A percentile compares a stretch with the other conserved stretches of the same genome.
phyloP scores from a whole-genome alignment of 495 filamentous ascomycete species.

The Massariosphaeria phaeospora region DNA sequence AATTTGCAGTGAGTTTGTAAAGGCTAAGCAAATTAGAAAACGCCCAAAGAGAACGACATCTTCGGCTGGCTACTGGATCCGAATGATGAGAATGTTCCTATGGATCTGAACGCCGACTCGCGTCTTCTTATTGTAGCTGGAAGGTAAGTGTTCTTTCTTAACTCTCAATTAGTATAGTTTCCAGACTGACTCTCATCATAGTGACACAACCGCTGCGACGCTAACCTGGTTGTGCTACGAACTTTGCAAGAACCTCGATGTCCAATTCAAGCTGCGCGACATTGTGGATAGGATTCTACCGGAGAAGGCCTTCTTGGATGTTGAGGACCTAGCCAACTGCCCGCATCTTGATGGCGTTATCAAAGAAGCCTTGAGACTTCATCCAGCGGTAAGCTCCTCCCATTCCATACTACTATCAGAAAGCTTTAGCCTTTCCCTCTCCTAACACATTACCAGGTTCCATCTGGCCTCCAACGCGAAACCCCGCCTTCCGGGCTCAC shows the following conservation, averaged over 20 bases:
- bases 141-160: constrained; percentile 5
- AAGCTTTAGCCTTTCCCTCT: neutral
- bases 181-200: constrained; percentile 1
- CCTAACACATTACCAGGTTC: constrained; percentile 9
- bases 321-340: constrained; percentile 10
- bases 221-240: constrained; percentile 26
- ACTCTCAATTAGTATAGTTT: neutral
- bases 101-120: constrained; percentile 12
- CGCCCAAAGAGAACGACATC: constrained; percentile 22
- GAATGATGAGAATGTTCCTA: constrained; percentile 14
- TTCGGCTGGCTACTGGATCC: constrained; percentile 10
- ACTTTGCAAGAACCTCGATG: constrained; percentile 17
- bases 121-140: constrained; percentile 24
- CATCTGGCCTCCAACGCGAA: constrained; percentile 16
- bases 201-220: constrained; percentile 27
- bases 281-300: constrained; percentile 9
- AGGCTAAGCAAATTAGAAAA: constrained; percentile 1
- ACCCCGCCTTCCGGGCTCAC: constrained; percentile 19
- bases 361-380: constrained; percentile 28
- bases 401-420: neutral
- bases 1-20: neutral
- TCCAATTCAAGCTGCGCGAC: constrained; percentile 4
- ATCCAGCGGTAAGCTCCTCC: constrained; percentile 19
- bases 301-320: constrained; percentile 7
- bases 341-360: constrained; percentile 30